Conservation (phyloP, 1,284 basidiomycete species). For the Cryptococcus sp. region DNA sequence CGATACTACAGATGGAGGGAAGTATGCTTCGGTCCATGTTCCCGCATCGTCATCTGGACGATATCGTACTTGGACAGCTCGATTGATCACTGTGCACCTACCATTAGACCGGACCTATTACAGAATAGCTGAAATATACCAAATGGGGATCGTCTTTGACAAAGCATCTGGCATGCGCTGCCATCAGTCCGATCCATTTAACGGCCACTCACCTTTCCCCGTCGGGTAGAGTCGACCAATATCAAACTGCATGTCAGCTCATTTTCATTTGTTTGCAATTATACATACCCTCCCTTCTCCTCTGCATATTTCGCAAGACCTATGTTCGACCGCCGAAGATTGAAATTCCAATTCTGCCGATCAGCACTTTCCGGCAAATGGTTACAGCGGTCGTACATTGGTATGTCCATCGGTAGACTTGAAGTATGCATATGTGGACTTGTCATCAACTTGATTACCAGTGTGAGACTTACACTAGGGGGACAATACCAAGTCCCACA, state of each 20-base stretch:
- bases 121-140: conserved; percentile 49
- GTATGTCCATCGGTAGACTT: conserved; percentile 96
- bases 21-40: conserved; percentile 21
- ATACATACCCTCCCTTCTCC: conserved; percentile 57
- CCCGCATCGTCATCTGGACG: not conserved
- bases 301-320: conserved; percentile 64
- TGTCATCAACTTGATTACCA: conserved; percentile 26
- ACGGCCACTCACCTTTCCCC: conserved; percentile 61
- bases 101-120: not conserved
- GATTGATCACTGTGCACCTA: conserved; percentile 77
- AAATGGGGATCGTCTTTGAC: conserved; percentile 90
- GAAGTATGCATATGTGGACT: conserved; percentile 67
- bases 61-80: conserved; percentile 49
- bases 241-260: conserved; percentile 58
- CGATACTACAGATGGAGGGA: conserved; percentile 42
- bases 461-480: conserved; percentile 51
- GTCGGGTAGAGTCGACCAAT: conserved; percentile 86
- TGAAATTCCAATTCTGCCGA: conserved; percentile 69
- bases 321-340: conserved; percentile 77
- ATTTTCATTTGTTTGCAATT: not conserved
- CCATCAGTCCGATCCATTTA: not conserved
- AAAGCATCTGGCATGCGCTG: conserved; percentile 85
- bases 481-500: conserved; percentile 94
- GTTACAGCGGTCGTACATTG: conserved; percentile 44
- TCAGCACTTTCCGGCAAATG: not conserved